Percentiles rank a stretch among this genome's conserved stretches.
Conservation (phyloP, 768 basidiomycete species). For the Lactifluus volemus region DNA sequence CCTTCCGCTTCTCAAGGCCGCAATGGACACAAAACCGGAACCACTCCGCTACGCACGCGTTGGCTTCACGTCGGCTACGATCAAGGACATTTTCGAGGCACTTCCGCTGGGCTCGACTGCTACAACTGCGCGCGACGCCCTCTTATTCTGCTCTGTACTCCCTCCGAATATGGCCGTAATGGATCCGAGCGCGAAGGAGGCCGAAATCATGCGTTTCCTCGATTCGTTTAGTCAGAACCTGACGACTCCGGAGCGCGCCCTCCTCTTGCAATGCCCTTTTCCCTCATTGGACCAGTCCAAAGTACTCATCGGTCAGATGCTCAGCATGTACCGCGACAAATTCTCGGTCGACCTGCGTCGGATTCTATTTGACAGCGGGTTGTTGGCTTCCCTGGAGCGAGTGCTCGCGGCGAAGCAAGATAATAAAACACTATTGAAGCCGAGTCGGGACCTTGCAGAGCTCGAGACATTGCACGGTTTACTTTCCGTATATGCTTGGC, state of each 20-base stretch:
- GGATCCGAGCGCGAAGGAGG: slow-evolving; percentile 20
- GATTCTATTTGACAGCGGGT: slow-evolving; percentile 29
- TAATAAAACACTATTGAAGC: slow-evolving; percentile 1
- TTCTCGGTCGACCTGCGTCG: slow-evolving; percentile 36
- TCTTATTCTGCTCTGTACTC: slow-evolving; percentile 38
- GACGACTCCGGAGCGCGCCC: slow-evolving; percentile 35
- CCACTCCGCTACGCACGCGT: slow-evolving; percentile 48
- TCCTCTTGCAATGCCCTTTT: slow-evolving; percentile 45
- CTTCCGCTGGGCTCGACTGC: slow-evolving; percentile 39
- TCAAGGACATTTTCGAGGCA: slow-evolving; percentile 26
- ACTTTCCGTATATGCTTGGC: slow-evolving; percentile 78
- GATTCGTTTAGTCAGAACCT: slow-evolving; percentile 33
- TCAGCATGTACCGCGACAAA: slow-evolving; percentile 34
- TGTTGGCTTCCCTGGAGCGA: slow-evolving; percentile 34
- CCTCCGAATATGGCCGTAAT: slow-evolving; percentile 37
- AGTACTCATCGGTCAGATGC: slow-evolving; percentile 31
- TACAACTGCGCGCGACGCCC: slow-evolving; percentile 39
- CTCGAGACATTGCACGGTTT: slow-evolving; percentile 75
- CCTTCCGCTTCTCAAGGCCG: slow-evolving; percentile 47
- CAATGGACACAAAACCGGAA: slow-evolving; percentile 43
- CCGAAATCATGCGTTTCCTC: slow-evolving; percentile 34
- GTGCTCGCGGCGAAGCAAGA: slow-evolving; percentile 32
- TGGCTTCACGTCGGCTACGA: slow-evolving; percentile 23
- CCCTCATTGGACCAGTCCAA: slow-evolving; percentile 37
- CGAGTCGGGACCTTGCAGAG: slow-evolving; percentile 14